Base-by-base conservation (phyloP, 352 stramenopile genomes). In the Phytophthora sansomeana region DNA sequence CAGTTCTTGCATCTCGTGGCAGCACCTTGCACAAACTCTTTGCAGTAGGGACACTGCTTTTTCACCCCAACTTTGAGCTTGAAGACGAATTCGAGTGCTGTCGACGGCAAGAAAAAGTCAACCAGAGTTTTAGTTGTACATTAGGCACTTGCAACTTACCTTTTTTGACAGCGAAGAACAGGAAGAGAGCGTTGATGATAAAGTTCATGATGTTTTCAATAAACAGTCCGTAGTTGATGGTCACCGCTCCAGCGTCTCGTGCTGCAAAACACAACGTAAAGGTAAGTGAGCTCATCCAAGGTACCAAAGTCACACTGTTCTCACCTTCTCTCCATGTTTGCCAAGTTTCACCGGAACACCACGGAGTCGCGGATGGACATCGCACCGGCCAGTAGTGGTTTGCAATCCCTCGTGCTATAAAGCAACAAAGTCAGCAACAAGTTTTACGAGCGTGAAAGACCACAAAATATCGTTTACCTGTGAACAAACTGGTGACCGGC, bases 111-210 rank as follows among this genome's bases (percentile, higher is more conserved):
- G 4, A 39, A n/a, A 47, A n/a, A 49, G 21, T 24, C 3, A 24
- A 24, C 21, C 21, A 24, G 21, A 24, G 21, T 24, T 39, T 24
- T 19, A 43, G 11, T 16, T 33, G 0, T 36, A 17, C 9, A 30
- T 5, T 33, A 38, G 5, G 3, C 6, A 7, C 13, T 42, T 51
- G 47, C 21, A 24, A 24, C 67, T 21, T 47, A 87, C 78, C 74
- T 77, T 91, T 88, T 59, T 91, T 91, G 50, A 91, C 80, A 16
- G 83, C 79, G 43, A 89, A 61, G 68, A 89, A 91, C 28, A 91
- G 69, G 53, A 91, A 91, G 19, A 91, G 67, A 7, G 83, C 80
- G 41, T 90, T 88, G 62, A 87, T 86, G 59, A 90, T 50, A 49
- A 91, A 91, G 58, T 91, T 91, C 62, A 91, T 66, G 43, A 89